Evolutionary conservation across 2,329 filamentous ascomycete species (phyloP), one percentile per base, ranked within the genome.

Genomic region (Colletotrichum sp.): DNA sequence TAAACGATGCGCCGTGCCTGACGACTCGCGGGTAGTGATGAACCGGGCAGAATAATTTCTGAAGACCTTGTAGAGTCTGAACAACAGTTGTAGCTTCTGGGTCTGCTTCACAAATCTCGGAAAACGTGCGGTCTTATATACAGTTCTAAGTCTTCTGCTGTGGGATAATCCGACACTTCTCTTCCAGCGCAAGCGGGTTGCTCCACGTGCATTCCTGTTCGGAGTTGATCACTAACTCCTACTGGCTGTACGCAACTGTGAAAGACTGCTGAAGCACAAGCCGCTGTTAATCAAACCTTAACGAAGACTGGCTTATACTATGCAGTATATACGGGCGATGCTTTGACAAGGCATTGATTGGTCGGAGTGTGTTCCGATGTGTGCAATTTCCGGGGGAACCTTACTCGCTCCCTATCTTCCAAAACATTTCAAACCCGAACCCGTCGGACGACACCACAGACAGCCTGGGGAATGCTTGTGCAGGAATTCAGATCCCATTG

Each of bases 1-100:
- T 57, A 52, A 55, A 9, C 24, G 22, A 13, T 26, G 24, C 10
- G 24, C 24, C 28, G 28, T 57, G 26, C n/a, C 48, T 16, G 48
- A 68, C 65, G 48, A 68, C 32, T 57, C 65, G 48, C 34, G n/a
- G 65, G 15, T 16, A 32, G 26, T 18, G 30, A 57, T 13, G 28
- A 32, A 34, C 48, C 30, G 48, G 15, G 48, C 65, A 18, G 24
- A 55, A 44, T 52, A 30, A 36, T 63, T 12, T 52, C 6, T 52
- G 44, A 52, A 22, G n/a, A 52, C 44, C n/a, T 48, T 22, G 44
- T 4, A 52, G 10, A 52, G 6, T 18, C n/a, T 52, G 44, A 52
- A 22, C 10, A 22, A 6, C 3, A n/a, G 12, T 13, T 52, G 44
- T 8, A 8, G 9, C 0, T 52, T 5, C n/a, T 52, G n/a, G 10